Evolutionary conservation across 495 filamentous ascomycete species (phyloP).

Genomic region (Cercophora sp.): DNA sequence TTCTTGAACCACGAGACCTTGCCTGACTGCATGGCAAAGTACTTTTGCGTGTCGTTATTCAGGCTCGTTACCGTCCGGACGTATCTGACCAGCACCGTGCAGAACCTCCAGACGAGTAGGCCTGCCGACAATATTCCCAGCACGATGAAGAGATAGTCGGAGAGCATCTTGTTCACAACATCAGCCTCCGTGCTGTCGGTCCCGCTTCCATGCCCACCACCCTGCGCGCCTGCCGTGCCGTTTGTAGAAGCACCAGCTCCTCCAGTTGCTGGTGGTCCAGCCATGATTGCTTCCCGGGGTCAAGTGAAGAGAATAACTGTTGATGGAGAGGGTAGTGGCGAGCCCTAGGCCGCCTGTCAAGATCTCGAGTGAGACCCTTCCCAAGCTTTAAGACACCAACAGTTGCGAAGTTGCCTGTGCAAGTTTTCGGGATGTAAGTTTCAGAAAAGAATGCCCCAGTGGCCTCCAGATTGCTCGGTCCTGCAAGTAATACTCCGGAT

Average conservation of each 20-base stretch:
- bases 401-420: too few relatives aligned
- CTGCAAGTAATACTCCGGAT: neutral
- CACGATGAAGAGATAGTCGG: slow-evolving; percentile 46
- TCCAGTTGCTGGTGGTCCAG: neutral
- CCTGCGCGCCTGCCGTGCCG: slow-evolving; percentile 6
- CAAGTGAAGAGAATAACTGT: neutral
- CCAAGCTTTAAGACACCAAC: too few relatives aligned
- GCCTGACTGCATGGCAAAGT: slow-evolving; percentile 44
- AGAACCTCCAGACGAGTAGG: slow-evolving; percentile 44
- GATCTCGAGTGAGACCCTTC: too few relatives aligned
- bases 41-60: slow-evolving; percentile 59
- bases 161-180: slow-evolving; percentile 42
- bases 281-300: neutral
- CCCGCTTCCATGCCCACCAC: slow-evolving; percentile 2
- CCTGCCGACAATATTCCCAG: slow-evolving; percentile 39
- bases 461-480: neutral
- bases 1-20: slow-evolving; percentile 72
- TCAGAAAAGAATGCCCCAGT: neutral
- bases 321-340: neutral
- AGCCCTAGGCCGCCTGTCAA: too few relatives aligned
- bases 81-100: slow-evolving; percentile 58
- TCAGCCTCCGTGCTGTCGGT: slow-evolving; percentile 18
- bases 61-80: slow-evolving; percentile 71
- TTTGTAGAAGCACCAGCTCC: slow-evolving; percentile 2
- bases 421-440: too few relatives aligned